Base-by-base conservation (phyloP, 2,329 filamentous ascomycete genomes). In the Orbilia quercus region DNA sequence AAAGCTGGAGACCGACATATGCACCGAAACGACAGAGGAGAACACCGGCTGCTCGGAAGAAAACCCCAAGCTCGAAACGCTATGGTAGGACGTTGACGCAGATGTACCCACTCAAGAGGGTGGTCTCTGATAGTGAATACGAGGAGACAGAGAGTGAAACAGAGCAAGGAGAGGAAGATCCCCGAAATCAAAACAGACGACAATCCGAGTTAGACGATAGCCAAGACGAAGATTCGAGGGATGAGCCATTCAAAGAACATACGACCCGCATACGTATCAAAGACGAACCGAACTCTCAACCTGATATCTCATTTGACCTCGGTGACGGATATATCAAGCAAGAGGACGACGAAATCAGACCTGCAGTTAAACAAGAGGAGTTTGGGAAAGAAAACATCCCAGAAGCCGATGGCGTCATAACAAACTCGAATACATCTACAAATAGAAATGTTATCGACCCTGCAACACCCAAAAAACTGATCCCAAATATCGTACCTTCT, bases 1-100 rank as follows among this genome's bases (percentile, higher is more conserved):
- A 38, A 40, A 65, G 58, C 16, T 72, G 67, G 67, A 65, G 67
- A 31, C 59, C 67, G 2, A 60, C 6, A 9, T 51, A 36, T 16
- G 31, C 59, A n/a, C 59, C 67, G 14, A 72, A 72, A 50, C 31
- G 59, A 55, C 51, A 53, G 16, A 53, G 22, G 23, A 55, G 20
- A 16, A 60, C 44, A 1, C 12, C 45, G 7, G 25, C 47, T 1
- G 64, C 60, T 22, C 44, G 20, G 34, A 65, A 58, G 45, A 20
- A 7, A 20, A 40, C 16, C 14, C 18, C 23, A 6, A 38, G 16
- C 6, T 25, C 51, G 16, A 53, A 36, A 50, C 47, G 14, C 1
- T 50, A 34, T 11, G 59, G 65, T n/a, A 20, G 25, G 20, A 72
- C 67, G 1, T 42, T 72, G 20, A 72, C 67, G 14, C 67, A 72